Evolutionary conservation across 73 alveolate species (phyloP), one percentile per base, ranked within the genome.

Genomic region (Paramecium sonneborni): DNA sequence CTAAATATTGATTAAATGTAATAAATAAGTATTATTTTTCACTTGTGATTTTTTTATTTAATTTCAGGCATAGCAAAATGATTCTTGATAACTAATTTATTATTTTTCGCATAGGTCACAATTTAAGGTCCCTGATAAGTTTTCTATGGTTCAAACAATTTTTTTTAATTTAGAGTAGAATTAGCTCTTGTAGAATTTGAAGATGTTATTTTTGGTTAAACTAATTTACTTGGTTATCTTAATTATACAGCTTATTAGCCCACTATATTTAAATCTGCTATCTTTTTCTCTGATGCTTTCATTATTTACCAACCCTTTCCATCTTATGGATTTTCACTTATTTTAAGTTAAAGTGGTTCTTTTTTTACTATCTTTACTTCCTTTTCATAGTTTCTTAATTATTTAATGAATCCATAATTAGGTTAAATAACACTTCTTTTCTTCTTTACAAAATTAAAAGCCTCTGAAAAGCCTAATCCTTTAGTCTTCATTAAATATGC

Each of bases 341-440:
- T n/a, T 12, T 30, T 32, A 26, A 62, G 48, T 30, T 26, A 5
- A 6, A 26, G 39, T 26, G 84, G 44, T 11, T 62, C 84, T 21
- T 62, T 43, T 79, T 44, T 79, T 34, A 43, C 55, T 21, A 37
- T 0, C 18, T 46, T 39, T 21, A 79, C 32, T 14, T 79, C 93
- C 79, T 95, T 93, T 90, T 97, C 99, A 94, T 93, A 96, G 4
- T 85, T 84, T 84, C 94, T 68, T 86, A 97, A 95, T 74, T 96
- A 97, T 88, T 93, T 92, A 24, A 92, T 74, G 87, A 97, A 97
- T 9, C 99, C 99, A 32, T 79, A 88, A 90, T 97, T 97, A 0
- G 99, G 99, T 86, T 92, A 86, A 56, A 97, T 97, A 43, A 95
- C 96, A 43, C 97, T 55, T 76, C 99, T 95, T 95, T 89, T 95